Evolutionary conservation across 1,139 yeast species (phyloP).

Genomic region (Taphrina populina): DNA sequence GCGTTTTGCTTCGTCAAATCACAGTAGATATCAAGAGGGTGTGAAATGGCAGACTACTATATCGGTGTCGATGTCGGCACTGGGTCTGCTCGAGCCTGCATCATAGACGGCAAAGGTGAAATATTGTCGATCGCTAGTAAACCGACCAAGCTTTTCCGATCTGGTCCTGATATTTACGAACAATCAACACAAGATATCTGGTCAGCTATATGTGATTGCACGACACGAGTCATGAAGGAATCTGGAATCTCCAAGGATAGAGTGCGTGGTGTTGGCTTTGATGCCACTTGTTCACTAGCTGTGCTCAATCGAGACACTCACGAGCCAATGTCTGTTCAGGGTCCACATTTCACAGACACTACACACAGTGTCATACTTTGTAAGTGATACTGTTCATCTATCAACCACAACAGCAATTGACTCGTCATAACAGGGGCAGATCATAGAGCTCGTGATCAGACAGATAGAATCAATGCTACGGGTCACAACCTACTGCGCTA

Average conservation of each 20-base stretch:
- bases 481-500: constrained; percentile 76
- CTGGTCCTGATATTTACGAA: constrained; percentile 40
- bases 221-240: constrained; percentile 67
- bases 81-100: constrained; percentile 93
- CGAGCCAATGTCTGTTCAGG: constrained; percentile 72
- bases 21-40: too few species aligned
- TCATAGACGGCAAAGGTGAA: constrained; percentile 78
- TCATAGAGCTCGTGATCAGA: constrained; percentile 90
- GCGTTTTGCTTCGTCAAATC: too few species aligned
- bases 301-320: constrained; percentile 67
- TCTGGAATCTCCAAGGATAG: constrained; percentile 65
- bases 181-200: constrained; percentile 93
- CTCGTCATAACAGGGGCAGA: constrained; percentile 65
- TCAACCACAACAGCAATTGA: too few species aligned
- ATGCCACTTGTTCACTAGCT: constrained; percentile 94
- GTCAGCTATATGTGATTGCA: constrained; percentile 66
- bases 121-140: constrained; percentile 75
- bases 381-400: too few species aligned
- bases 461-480: constrained; percentile 74
- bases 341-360: constrained; percentile 75
- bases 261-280: constrained; percentile 88
- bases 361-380: constrained; percentile 84
- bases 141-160: constrained; percentile 66
- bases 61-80: constrained; percentile 75
- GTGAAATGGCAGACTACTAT: constrained; percentile 24